Percentiles rank a stretch among this genome's conserved stretches.
These are phyloP conservation scores for Iris macrosiphon DNA, from an alignment of 106 monocot species.

Conservation along the genomic window DNA sequence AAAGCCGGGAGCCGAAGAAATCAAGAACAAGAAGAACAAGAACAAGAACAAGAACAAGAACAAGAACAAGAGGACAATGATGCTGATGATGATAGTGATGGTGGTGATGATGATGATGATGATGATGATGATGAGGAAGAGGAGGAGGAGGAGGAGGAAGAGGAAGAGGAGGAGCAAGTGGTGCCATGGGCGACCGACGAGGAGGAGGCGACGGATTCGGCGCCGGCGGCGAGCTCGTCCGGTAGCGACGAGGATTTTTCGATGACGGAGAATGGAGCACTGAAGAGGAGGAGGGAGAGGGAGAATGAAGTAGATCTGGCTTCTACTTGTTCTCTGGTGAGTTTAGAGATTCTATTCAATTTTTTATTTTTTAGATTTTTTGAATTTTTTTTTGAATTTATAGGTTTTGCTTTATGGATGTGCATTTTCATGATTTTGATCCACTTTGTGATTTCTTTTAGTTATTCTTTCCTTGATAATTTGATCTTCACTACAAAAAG, in stretches of 20 bases:
- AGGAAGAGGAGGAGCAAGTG: slow-evolving; percentile 57
- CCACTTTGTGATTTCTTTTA: not conserved
- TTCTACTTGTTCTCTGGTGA: not conserved
- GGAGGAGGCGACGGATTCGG: not conserved
- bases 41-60: not conserved
- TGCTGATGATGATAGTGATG: not conserved
- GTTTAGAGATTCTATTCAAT: not conserved
- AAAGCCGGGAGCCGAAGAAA: not conserved
- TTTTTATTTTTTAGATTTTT: not conserved
- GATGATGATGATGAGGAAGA: slow-evolving; percentile 6
- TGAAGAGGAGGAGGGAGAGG: not conserved
- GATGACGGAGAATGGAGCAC: not conserved
- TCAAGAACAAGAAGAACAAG: slow-evolving; percentile 5
- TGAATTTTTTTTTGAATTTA: too few relatives aligned
- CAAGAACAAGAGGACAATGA: slow-evolving; percentile 1
- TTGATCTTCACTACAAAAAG: too few relatives aligned
- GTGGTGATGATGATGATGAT: not conserved
- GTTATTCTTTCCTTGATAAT: not conserved
- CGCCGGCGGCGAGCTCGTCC: slow-evolving; percentile 7
- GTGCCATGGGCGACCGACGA: slow-evolving; percentile 30
- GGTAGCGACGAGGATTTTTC: slow-evolving; percentile 6
- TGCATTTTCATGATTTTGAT: too few relatives aligned
- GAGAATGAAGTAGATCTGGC: not conserved
- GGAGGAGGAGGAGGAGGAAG: slow-evolving; percentile 19
- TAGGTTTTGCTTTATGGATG: too few relatives aligned